Base-by-base conservation (phyloP, 2,329 filamentous ascomycete species). In the Dactylellina leptospora region DNA sequence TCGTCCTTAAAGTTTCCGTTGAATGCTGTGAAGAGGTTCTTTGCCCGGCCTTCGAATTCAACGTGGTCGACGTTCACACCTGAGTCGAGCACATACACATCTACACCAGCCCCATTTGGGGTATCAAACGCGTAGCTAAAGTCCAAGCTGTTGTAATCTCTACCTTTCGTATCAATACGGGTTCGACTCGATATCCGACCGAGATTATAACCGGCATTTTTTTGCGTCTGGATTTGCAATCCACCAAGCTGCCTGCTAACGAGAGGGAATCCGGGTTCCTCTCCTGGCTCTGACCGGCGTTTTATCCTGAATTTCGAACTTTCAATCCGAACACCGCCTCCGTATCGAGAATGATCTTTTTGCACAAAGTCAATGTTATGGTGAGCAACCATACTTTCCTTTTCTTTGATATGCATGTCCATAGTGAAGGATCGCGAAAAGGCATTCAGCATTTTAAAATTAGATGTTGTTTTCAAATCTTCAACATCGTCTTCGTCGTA, bases 151-250 rank as follows among this genome's bases (percentile, higher is more conserved):
- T 55, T 44, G 2, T 55, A 16, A 9, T 76, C 76, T 47, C 76
- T 77, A 4, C 75, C 66, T 56, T 75, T 76, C 25, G 77, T 76
- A 13, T 77, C 74, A 10, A 76, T 74, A 1, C 71, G 30, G 3
- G 73, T 55, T 10, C 42, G 62, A 56, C 79, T 77, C 2, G 78
- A 79, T 4, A 79, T 61, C 2, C 79, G 74, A 11, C 74, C 75
- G 40, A 80, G 58, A 13, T 75, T 76, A 74, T 75, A 78, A 8
- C 75, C 73, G 18, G 54, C 76, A 10, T 74, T 66, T 3, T 25
- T 56, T 47, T 75, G 61, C 2, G 40, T 50, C 22, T 16, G 40
- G 33, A 58, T 40, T 2, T 56, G 20, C 25, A 42, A 25, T 3
- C 48, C 11, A 5, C 30, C 20, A 2, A 40, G 33, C 53, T 51